Evolutionary conservation across 495 filamentous ascomycete species (phyloP), one percentile per base, ranked within the genome.

Genomic region (Halenospora varia): DNA sequence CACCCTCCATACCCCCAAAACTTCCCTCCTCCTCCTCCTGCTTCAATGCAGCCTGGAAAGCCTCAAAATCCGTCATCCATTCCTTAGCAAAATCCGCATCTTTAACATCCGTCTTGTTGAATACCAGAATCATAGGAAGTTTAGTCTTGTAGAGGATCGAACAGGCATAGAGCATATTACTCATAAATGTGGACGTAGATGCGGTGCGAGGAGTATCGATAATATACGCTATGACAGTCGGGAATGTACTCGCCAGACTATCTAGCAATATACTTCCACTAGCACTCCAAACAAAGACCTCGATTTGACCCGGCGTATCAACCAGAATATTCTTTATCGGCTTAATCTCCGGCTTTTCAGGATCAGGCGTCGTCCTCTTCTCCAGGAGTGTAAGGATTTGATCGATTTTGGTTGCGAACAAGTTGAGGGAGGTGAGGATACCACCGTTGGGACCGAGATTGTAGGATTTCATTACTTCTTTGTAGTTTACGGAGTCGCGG

Each of bases 31-130:
- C 84, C 72, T 97, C 89, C 69, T 96, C 92, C 49, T 80, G 70
- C 35, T 82, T 77, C 26, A 99, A 73, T 40, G 94, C 94, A 25
- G 80, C 82, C 70, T 97, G 95, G 72, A 99, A 99, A 13, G 89
- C 85, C 60, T 97, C 93, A 65, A 95, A 97, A 68, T 99, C 92
- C 17, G 92, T 96, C 94, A 99, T 99, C 94, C 94, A 99, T 69
- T 97, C 92, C 75, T 96, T 95, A 9, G 90, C 94, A 64, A 96
- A 96, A 19, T 79, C 80, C 2, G 92, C 90, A 65, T 94, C 89
- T 67, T 94, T 87, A 4, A 94, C 89, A 68, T 98, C 94, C 0
- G 92, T 96, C 76, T 98, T 98, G 74, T 98, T 98, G 77, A 97
- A 97, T 2, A 97, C 94, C 15, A 98, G 71, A 20, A 98, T 94